Conservation (phyloP, 2,329 filamentous ascomycete genomes). For the Periconia macrospinosa region DNA sequence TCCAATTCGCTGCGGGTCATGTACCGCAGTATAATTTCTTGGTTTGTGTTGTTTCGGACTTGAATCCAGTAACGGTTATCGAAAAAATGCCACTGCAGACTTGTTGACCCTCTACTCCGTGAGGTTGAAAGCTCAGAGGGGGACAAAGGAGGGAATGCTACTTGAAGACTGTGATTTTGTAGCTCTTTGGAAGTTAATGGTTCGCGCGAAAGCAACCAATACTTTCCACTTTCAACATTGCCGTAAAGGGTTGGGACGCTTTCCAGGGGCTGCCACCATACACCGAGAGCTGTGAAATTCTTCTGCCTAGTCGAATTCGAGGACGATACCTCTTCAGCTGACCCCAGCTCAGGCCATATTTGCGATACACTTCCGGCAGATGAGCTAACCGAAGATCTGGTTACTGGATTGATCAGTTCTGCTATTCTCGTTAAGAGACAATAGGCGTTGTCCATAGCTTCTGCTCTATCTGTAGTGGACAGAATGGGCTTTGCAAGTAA, state of each 20-base stretch:
- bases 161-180: not conserved
- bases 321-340: not conserved
- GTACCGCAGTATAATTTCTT: conserved; percentile 43
- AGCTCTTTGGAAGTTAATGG: conserved; percentile 13
- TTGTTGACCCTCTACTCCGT: not conserved
- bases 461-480: not conserved
- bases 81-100: conserved; percentile 50
- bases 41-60: conserved; percentile 38
- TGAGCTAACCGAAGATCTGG: conserved; percentile 47
- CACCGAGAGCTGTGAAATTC: conserved; percentile 20
- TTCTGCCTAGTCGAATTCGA: not conserved
- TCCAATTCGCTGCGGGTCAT: conserved; percentile 20
- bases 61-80: conserved; percentile 61
- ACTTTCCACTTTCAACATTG: conserved; percentile 8
- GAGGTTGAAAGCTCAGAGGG: conserved; percentile 8
- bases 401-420: conserved; percentile 52
- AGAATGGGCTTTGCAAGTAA: conserved; percentile 20
- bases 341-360: conserved; percentile 44
- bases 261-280: conserved; percentile 29
- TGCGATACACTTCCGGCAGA: conserved; percentile 44
- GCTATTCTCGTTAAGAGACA: conserved; percentile 53
- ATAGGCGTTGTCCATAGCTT: conserved; percentile 40
- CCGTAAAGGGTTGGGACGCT: conserved; percentile 15
- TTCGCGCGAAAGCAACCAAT: conserved; percentile 34
- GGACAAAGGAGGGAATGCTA: conserved; percentile 12